Evolutionary conservation across 2,329 filamentous ascomycete genomes (phyloP).

Genomic region (Phaeosphaeriaceae sp.): DNA sequence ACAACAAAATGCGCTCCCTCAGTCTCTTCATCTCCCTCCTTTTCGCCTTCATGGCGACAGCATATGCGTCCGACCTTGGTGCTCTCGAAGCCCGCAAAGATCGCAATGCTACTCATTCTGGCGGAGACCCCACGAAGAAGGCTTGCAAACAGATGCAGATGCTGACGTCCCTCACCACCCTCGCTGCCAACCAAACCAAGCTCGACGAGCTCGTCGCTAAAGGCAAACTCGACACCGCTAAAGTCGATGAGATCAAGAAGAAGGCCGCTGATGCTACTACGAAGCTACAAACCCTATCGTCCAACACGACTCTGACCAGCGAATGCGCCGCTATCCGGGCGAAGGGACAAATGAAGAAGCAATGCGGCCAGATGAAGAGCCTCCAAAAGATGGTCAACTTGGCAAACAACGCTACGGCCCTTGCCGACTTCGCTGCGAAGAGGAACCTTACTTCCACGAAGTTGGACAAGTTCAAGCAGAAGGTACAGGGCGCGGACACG

Average conservation of each 20-base stretch:
- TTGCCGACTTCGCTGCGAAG: constrained; percentile 28
- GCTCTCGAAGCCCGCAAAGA: constrained; percentile 29
- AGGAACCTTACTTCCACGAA: constrained; percentile 31
- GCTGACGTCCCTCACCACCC: constrained; percentile 28
- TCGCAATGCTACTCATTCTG: constrained; percentile 16
- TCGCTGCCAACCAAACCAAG: constrained; percentile 36
- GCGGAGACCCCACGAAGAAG: constrained; percentile 21
- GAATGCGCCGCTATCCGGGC: constrained; percentile 36
- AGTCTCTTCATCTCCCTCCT: constrained; percentile 23
- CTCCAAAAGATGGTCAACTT: constrained; percentile 29
- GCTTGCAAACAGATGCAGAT: constrained; percentile 31
- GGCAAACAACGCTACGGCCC: constrained; percentile 35
- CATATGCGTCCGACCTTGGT: constrained; percentile 16
- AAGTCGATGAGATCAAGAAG: constrained; percentile 34
- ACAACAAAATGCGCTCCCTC: constrained; percentile 25
- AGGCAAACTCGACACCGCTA: constrained; percentile 30
- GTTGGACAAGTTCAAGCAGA: constrained; percentile 29
- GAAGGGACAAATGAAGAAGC: constrained; percentile 20
- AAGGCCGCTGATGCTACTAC: constrained; percentile 34
- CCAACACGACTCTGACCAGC: constrained; percentile 35
- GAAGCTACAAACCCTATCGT: constrained; percentile 27
- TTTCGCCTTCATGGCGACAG: constrained; percentile 27
- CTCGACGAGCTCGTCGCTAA: background rate
- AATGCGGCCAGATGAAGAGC: constrained; percentile 34
- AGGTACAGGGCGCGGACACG: constrained; percentile 26